Base-by-base conservation (phyloP, 495 filamentous ascomycete species). In the Tuber microsphaerosporum region DNA sequence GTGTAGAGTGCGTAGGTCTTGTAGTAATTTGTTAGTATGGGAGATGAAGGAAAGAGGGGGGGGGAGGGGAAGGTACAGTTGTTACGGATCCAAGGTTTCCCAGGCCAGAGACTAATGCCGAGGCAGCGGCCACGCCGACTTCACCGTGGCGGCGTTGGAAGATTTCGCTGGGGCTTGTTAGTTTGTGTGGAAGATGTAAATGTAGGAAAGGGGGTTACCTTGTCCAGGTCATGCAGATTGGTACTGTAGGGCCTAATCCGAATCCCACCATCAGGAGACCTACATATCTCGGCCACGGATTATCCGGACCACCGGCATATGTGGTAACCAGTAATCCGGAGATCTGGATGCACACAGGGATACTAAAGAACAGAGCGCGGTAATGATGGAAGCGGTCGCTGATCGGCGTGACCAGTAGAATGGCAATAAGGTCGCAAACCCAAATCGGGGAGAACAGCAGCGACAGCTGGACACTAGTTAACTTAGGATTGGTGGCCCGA, bases 141-240 rank as follows among this genome's bases (percentile, higher is more conserved):
- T 97, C 93, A 44, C 94, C 92, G 80, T 97, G 93, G 6, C 93
- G 91, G 31, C 87, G 89, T 83, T 97, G 93, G 86, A 97, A 97
- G 75, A 96, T 91, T 83, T 96, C 92, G 75, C 89, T 79, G 10
- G 16, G 19, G 0, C 41, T 41, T 34, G 45, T 77, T 26, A 75
- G 48, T 16, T 42, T 2, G 14, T 51, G 22, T 20, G 43, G 34
- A 19, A 16, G 12, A 56, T 17, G 41, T 51, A 26, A 34, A 31
- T 14, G 10, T 14, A 2, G 6, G 20, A n/a, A 26, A 69, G n/a
- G 39, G 31, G 69, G 72, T 41, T 65, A 79, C 77, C 45, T 91
- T 10, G 93, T 93, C 93, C 93, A 97, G 74, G 93, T 91, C 93
- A 97, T 97, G 81, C 90, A 93, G 82, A 93, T 93, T 61, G 93